Evolutionary conservation across 768 basidiomycete genomes (phyloP), one percentile per base, ranked within the genome.

Genomic region (Boletus pseudo-olivaceus): DNA sequence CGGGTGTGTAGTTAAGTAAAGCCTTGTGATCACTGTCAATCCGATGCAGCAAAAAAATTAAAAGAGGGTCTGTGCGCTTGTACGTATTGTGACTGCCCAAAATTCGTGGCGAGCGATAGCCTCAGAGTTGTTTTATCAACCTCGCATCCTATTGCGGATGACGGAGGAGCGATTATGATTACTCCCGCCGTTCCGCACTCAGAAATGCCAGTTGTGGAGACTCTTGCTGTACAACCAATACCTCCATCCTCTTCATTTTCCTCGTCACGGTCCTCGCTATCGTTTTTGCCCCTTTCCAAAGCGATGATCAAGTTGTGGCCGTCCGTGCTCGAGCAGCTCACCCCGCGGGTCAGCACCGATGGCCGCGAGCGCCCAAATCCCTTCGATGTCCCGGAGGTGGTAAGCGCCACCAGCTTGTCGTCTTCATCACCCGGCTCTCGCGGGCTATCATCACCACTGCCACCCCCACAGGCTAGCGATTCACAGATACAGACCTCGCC

Each of bases 261-360:
- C 15, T 54, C 65, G n/a, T 49, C 60, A 9, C 56, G 43, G 17
- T 30, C 62, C 35, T 63, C 60, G 47, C 59, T 57, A 27, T 68
- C 68, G 26, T 67, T 57, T 47, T 53, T 59, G 19, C 55, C 64
- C 8, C 49, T 70, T 5, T 66, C 69, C 38, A 68, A 66, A 58
- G 67, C 70, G 51, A 87, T 89, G 83, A 75, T 90, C 60, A 85
- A 82, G 65, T 74, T 89, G 57, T 87, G 89, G 89, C 80, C 84
- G 47, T 66, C 65, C 51, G 68, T 70, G 58, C 68, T 67, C 49
- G 84, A 84, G 62, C 83, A 82, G 63, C 74, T 80, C 48, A 91
- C 87, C 0, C 86, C 88, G 35, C 78, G 77, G 51, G 77, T 79
- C 11, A 64, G 62, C 39, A 65, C 73, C 51, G 72, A 74, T 59